Conservation (phyloP, 805 yeast species). For the Pichia occidentalis region DNA sequence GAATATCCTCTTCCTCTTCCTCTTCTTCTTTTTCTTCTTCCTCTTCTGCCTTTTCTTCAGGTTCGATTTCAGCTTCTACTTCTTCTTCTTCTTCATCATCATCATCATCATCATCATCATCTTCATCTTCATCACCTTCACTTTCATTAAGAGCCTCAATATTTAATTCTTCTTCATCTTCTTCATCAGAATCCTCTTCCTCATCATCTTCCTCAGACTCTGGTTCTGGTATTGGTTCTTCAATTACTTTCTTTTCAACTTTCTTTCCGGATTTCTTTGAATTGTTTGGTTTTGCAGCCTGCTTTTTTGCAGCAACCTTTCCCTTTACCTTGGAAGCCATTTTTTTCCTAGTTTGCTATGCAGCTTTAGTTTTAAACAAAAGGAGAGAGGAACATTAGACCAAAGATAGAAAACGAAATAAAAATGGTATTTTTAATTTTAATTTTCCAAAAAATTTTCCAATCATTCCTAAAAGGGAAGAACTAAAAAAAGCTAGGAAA, state of each 20-base stretch:
- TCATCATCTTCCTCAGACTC: constrained; percentile 15
- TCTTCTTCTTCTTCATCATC: constrained; percentile 35
- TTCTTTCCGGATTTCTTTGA: constrained; percentile 29
- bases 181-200: constrained; percentile 31
- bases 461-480: constrained; percentile 6
- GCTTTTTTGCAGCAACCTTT: constrained; percentile 24
- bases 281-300: constrained; percentile 42
- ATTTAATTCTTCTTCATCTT: constrained; percentile 32
- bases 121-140: constrained; percentile 36
- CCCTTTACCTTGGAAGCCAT: constrained; percentile 10
- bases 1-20: constrained; percentile 74
- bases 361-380: constrained; percentile 39
- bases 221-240: constrained; percentile 35
- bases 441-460: constrained; percentile 6
- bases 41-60: constrained; percentile 25
- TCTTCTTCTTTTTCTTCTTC: constrained; percentile 45
- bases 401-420: no score
- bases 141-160: constrained; percentile 29
- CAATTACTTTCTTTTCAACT: constrained; percentile 17
- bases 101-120: constrained; percentile 22
- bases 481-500: not conserved
- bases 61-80: constrained; percentile 29
- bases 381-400: no score
- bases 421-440: no score
- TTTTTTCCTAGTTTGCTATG: constrained; percentile 42